phyloP scores from a whole-genome alignment of 345 rosid species.

The Eucalyptus erythrocorys region DNA sequence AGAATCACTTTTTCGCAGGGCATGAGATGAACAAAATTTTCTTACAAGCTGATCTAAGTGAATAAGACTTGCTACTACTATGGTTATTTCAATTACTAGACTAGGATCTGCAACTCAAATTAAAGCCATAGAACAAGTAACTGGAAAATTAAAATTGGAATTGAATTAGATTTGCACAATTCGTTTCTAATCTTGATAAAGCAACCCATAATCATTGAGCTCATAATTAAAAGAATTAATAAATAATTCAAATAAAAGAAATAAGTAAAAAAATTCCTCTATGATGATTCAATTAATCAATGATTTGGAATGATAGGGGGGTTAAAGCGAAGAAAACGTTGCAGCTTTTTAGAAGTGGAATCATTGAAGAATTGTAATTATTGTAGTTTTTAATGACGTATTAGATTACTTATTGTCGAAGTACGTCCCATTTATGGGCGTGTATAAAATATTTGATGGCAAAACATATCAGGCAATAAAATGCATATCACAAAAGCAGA shows the following conservation, averaged over 20 bases:
- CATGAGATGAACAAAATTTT: background rate
- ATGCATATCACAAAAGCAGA: background rate
- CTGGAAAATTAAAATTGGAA: background rate
- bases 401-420: background rate
- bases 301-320: background rate
- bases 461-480: background rate
- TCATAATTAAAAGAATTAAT: background rate
- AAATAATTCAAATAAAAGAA: background rate
- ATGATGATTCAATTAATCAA: background rate
- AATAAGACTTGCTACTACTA: background rate
- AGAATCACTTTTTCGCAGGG: background rate
- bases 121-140: background rate
- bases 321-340: background rate
- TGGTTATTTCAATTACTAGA: background rate
- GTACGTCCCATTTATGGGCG: background rate
- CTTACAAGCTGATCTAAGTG: background rate
- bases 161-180: too few relatives aligned
- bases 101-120: background rate
- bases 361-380: background rate
- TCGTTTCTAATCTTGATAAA: background rate
- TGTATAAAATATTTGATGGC: background rate
- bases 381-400: background rate
- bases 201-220: background rate
- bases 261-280: background rate
- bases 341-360: background rate